Evolutionary conservation across 169 alveolate species (phyloP), one percentile per base, ranked within the genome.

Genomic region (Eimeria falciformis): DNA sequence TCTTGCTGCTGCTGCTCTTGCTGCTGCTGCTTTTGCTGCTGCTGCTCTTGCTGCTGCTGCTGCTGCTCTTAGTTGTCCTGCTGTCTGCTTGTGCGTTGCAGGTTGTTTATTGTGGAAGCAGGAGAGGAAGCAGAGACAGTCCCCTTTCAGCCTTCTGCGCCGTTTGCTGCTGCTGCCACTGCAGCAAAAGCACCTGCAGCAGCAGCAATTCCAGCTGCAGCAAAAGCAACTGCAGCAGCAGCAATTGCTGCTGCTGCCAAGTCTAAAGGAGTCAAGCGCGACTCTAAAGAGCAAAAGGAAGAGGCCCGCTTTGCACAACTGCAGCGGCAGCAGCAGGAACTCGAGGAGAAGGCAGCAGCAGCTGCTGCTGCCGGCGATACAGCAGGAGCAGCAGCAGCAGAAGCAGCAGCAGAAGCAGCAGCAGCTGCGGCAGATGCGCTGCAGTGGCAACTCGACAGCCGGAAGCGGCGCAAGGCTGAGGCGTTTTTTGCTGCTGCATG

Each of bases 171-270:
- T 62, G 55, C 81, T 37, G 81, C 81, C 18, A 50, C 53, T 29
- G 81, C 81, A 25, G 81, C 81, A n/a, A n/a, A 14, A 62, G 33
- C 73, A 25, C 53, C 81, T 29, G 73, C 73, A 62, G 81, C 81
- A 29, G 53, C 81, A 29, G 53, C 81, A 29, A 2, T n/a, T 12
- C 37, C 73, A 18, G 73, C 73, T 9, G 25, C 73, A 14, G 25
- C 29, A n/a, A n/a, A 12, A 6, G 25, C 33, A 18, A 62, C n/a
- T 9, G 25, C 17, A 9, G 73, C 73, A 0, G 73, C 73, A 18
- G 73, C 73, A 14, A 29, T n/a, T 14, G 29, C 46, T 14, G 73
- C 73, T 0, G 33, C 37, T 62, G 73, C 2, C 37, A 62, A 62
- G 17, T n/a, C 73, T 18, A 62, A 62, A 29, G 25, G 37, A 62